These are phyloP conservation scores for Colletotrichum sp. DNA, from an alignment of 2,329 filamentous ascomycete species.

Conservation along the genomic window DNA sequence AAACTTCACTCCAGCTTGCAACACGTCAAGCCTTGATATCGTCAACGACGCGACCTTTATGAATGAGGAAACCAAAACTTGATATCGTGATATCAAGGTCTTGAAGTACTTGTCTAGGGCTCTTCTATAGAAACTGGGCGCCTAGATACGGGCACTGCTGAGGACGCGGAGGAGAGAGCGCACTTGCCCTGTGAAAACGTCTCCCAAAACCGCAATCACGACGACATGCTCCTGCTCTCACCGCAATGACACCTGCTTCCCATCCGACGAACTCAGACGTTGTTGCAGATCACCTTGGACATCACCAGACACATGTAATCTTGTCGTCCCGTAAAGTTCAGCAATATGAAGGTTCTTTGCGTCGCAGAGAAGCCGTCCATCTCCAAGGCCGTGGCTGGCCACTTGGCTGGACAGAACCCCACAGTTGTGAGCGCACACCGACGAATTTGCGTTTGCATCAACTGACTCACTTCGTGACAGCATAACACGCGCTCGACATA, in stretches of 20 bases:
- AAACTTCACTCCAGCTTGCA: neutral
- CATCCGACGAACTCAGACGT: neutral
- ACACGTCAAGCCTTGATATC: neutral
- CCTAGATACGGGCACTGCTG: neutral
- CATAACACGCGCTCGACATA: slow-evolving; percentile 73
- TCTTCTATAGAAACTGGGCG: neutral
- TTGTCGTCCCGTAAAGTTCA: neutral
- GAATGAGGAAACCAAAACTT: neutral
- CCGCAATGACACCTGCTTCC: neutral
- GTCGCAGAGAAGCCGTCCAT: slow-evolving; percentile 83
- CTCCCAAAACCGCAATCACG: neutral
- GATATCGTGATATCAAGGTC: neutral
- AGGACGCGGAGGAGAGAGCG: neutral
- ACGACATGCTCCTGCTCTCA: neutral
- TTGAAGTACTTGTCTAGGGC: neutral
- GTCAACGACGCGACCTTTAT: neutral
- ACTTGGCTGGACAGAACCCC: slow-evolving; percentile 80
- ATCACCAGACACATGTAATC: neutral
- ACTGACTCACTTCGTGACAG: slow-evolving; percentile 47
- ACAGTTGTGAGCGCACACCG: slow-evolving; percentile 64
- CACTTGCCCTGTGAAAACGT: neutral
- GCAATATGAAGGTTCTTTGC: slow-evolving; percentile 59
- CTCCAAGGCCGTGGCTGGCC: slow-evolving; percentile 89
- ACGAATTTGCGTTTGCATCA: neutral
- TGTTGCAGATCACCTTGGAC: neutral